Base-by-base conservation (phyloP, 495 filamentous ascomycete species). In the Penicillium macrosclerotiorum region DNA sequence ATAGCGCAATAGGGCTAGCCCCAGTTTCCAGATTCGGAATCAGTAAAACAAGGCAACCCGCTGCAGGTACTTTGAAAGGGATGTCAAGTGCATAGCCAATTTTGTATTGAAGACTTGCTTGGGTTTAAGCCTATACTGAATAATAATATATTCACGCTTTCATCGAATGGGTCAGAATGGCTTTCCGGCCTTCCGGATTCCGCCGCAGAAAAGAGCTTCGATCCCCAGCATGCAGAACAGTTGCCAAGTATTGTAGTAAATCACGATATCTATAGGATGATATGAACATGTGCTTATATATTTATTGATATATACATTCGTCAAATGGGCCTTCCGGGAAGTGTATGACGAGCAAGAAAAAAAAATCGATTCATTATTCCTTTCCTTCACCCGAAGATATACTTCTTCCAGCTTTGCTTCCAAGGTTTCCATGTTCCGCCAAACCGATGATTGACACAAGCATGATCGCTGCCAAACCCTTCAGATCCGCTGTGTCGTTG, bases 371-470 rank as follows among this genome's bases (percentile, higher is more conserved):
- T 13, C 8, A 23, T 8, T 5, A 12, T 34, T 14, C 11, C 31
- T 34, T 3, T 34, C 11, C 11, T 13, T 46, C 41, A 63, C 8
- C 64, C 62, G 47, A 69, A 54, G 2, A 64, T 19, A 37, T 58
- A 54, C 35, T 67, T 49, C 57, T 60, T 63, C 70, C 65, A 69
- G 11, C 55, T 55, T 37, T 67, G 67, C 54, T 62, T 70, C 66
- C 69, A 71, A 1, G 57, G 68, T 49, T 71, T 73, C 69, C 69
- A 73, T 6, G 57, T 60, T 16, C 64, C 51, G 20, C 55, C 57
- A 51, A 69, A 69, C 4, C 64, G 60, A 60, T 69, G 72, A 47
- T 74, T 72, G 0, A 74, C 42, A 47, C 72, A 75, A 2, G 71
- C 71, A 18, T 65, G 54, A 4, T 27, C 13, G 31, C 59, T 67